These are phyloP conservation scores for Setaria viridis DNA, from an alignment of 202 grass and related monocot species.

Conservation along the genomic window DNA sequence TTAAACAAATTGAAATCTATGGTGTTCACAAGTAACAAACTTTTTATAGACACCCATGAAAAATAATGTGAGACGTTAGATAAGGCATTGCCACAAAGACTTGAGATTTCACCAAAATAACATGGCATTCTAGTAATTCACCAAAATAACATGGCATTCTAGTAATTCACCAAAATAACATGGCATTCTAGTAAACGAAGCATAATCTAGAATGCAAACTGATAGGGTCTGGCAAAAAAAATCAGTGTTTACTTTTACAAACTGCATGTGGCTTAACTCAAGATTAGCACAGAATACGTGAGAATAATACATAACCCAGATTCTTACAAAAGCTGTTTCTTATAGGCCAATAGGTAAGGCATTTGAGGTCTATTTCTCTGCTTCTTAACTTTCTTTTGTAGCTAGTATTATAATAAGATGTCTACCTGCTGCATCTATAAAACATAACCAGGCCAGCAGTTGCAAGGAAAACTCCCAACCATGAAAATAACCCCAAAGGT, in stretches of 20 bases:
- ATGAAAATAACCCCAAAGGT: slow-evolving; percentile 74
- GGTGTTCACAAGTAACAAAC: neutral
- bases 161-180: neutral
- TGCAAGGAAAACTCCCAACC: slow-evolving; percentile 82
- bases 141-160: neutral
- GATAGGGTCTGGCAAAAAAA: slow-evolving; percentile 2
- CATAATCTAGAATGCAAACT: slow-evolving; percentile 8
- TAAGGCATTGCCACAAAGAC: neutral
- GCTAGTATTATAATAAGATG: slow-evolving; percentile 29
- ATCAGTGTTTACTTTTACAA: neutral
- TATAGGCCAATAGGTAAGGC: slow-evolving; percentile 3
- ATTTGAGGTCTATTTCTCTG: slow-evolving; percentile 10
- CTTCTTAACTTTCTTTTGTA: slow-evolving; percentile 9
- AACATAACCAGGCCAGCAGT: slow-evolving; percentile 78
- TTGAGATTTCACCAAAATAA: slow-evolving; percentile 12
- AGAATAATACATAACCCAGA: slow-evolving; percentile 19
- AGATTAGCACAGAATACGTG: slow-evolving; percentile 13
- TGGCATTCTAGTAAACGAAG: slow-evolving; percentile 4
- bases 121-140: neutral
- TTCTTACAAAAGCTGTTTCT: slow-evolving; percentile 4
- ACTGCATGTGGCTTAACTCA: neutral
- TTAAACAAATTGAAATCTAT: slow-evolving; percentile 7
- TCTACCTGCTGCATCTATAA: slow-evolving; percentile 95
- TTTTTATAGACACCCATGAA: neutral
- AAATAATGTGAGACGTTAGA: neutral